phyloP scores from a whole-genome alignment of 2,329 filamentous ascomycete genomes.

The Rhytidhysteron rufulum region DNA sequence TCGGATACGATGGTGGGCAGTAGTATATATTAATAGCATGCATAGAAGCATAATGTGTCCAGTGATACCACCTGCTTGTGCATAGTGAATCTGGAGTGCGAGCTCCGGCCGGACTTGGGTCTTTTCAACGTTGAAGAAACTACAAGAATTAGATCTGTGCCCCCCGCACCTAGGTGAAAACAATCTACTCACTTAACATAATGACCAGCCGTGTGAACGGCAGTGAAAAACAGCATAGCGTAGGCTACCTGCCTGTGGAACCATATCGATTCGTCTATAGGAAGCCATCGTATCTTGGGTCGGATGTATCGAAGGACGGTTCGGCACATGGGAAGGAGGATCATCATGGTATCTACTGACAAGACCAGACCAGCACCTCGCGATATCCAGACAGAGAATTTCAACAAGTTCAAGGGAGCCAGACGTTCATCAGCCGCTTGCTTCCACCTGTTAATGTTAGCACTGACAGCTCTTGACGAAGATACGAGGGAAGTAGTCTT shows the following conservation, averaged over 20 bases:
- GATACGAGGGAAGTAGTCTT: slow-evolving; percentile 30
- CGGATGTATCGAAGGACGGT: slow-evolving; percentile 81
- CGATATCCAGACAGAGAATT: slow-evolving; percentile 92
- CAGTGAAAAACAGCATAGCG: slow-evolving; percentile 75
- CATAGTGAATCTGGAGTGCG: slow-evolving; percentile 89
- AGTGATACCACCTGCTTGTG: slow-evolving; percentile 83
- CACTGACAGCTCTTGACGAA: background rate
- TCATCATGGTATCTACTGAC: slow-evolving; percentile 78
- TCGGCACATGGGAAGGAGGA: slow-evolving; percentile 90
- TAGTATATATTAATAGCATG: slow-evolving; percentile 98
- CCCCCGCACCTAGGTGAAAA: background rate
- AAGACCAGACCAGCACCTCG: slow-evolving; percentile 86
- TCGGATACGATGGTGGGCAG: slow-evolving; percentile 85
- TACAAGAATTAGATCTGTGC: slow-evolving; percentile 35
- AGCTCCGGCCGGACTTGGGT: slow-evolving; percentile 74
- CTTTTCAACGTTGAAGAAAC: slow-evolving; percentile 92
- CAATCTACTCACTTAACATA: slow-evolving; percentile 77
- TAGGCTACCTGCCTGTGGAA: slow-evolving; percentile 96
- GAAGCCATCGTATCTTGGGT: slow-evolving; percentile 82
- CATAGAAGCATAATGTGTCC: slow-evolving; percentile 98
- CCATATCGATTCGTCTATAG: slow-evolving; percentile 95
- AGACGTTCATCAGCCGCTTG: slow-evolving; percentile 67
- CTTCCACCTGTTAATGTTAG: slow-evolving; percentile 61
- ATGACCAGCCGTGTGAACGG: slow-evolving; percentile 72
- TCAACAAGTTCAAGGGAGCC: slow-evolving; percentile 72